These are phyloP conservation scores for Skeletonema potamos DNA, from an alignment of 108 stramenopile genomes.

Conservation along the genomic window DNA sequence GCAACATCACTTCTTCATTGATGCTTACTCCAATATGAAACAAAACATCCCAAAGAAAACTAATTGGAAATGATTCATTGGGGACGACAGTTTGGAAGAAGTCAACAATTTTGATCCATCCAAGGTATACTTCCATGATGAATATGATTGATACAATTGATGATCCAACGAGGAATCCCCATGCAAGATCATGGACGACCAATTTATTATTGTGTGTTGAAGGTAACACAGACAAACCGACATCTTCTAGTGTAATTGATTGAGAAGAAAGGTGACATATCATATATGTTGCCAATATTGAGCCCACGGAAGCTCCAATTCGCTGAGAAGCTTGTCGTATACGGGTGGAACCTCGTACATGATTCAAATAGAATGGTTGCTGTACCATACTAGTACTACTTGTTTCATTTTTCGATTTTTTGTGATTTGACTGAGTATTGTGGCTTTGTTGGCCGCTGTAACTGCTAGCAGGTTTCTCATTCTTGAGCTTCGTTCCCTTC, in stretches of 20 bases:
- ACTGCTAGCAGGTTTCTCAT: background rate
- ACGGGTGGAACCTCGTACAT: constrained; percentile 39
- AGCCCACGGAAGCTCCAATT: constrained; percentile 23
- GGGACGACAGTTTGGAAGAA: constrained; percentile 33
- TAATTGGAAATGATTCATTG: constrained; percentile 19
- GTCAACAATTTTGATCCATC: constrained; percentile 39
- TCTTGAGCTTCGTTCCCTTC: background rate
- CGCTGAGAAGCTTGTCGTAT: constrained; percentile 37
- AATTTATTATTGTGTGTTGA: background rate
- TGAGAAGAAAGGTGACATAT: constrained; percentile 11
- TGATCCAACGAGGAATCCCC: constrained; percentile 29
- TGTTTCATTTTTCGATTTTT: background rate
- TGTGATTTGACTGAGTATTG: background rate
- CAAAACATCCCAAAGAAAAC: constrained; percentile 35
- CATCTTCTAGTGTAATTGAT: constrained; percentile 8
- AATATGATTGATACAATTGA: constrained; percentile 26
- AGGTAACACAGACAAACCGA: constrained; percentile 20
- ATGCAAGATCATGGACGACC: constrained; percentile 15
- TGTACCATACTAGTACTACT: background rate
- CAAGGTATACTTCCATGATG: constrained; percentile 17
- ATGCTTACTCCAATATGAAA: constrained; percentile 43
- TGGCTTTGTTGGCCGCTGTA: constrained; percentile 1
- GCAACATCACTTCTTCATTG: constrained; percentile 48
- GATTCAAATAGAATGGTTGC: constrained; percentile 41
- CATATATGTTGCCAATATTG: constrained; percentile 14